These are phyloP conservation scores for Camptophora hylomeconis DNA, from an alignment of 2,329 filamentous ascomycete genomes.

Conservation along the genomic window DNA sequence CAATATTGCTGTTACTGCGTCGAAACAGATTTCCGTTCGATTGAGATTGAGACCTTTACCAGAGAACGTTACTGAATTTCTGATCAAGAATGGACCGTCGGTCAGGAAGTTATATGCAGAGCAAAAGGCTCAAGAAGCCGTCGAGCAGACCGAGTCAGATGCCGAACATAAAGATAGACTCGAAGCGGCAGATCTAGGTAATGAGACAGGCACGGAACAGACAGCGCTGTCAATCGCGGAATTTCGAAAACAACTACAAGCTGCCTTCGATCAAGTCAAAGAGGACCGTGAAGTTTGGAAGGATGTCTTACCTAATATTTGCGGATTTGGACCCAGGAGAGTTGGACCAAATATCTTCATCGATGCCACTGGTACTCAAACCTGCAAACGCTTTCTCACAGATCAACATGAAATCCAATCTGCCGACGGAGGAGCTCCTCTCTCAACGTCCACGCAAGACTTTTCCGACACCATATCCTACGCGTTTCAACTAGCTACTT, in stretches of 20 bases:
- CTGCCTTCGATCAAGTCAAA: constrained; percentile 57
- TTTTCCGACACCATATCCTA: constrained; percentile 84
- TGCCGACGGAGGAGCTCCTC: constrained; percentile 15
- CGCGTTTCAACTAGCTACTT: constrained; percentile 83
- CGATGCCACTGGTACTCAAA: constrained; percentile 60
- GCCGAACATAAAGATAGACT: constrained; percentile 16
- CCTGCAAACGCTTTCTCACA: constrained; percentile 52
- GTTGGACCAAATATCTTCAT: constrained; percentile 82
- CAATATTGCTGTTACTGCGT: constrained; percentile 62
- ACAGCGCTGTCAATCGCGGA: constrained; percentile 58
- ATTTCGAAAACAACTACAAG: constrained; percentile 59
- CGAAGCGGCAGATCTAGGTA: constrained; percentile 25
- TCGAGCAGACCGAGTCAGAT: constrained; percentile 25
- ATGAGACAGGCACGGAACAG: constrained; percentile 41
- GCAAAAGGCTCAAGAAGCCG: constrained; percentile 38
- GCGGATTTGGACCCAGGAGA: constrained; percentile 77
- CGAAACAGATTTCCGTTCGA: constrained; percentile 70
- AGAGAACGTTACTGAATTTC: constrained; percentile 64
- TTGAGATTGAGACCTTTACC: constrained; percentile 71
- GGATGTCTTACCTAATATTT: constrained; percentile 63
- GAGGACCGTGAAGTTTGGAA: constrained; percentile 66
- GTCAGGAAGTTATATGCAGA: constrained; percentile 71
- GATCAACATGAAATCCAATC: constrained; percentile 20
- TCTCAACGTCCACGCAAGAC: constrained; percentile 45
- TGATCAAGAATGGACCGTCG: constrained; percentile 64